Evolutionary conservation across 23 red algal genomes (phyloP).

Genomic region (Gracilariopsis chorda): DNA sequence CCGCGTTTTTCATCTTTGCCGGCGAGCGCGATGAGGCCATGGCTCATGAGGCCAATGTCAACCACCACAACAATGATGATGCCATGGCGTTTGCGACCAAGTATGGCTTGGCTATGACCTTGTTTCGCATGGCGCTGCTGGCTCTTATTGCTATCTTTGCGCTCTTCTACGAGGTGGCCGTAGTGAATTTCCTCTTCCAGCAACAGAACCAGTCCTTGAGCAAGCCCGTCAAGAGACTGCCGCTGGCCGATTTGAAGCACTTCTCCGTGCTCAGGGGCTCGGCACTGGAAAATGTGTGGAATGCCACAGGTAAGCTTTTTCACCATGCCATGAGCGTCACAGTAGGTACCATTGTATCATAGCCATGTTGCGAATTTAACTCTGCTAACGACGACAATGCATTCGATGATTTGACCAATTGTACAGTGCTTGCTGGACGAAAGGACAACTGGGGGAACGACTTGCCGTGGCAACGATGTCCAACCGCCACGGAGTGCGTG

Average conservation of each 20-base stretch:
- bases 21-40: slow-evolving; percentile 39
- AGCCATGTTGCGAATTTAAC: no score
- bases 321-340: no score
- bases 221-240: slow-evolving; percentile 10
- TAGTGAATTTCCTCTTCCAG: slow-evolving; percentile 56
- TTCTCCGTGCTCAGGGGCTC: slow-evolving; percentile 26
- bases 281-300: slow-evolving; percentile 40
- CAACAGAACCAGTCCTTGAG: background rate
- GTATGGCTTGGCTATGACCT: slow-evolving; percentile 25
- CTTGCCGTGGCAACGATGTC: background rate
- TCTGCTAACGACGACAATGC: no score
- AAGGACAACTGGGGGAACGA: background rate
- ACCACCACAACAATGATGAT: background rate
- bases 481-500: slow-evolving; percentile 14
- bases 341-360: no score
- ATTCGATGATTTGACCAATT: no score
- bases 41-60: background rate
- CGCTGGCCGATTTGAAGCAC: background rate
- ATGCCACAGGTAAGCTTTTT: slow-evolving; percentile 25
- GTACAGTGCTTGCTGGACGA: background rate
- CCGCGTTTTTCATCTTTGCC: slow-evolving; percentile 47
- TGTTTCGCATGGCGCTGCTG: slow-evolving; percentile 24
- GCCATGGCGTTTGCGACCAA: slow-evolving; percentile 23
- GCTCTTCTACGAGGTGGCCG: slow-evolving; percentile 50
- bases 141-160: slow-evolving; percentile 31